Evolutionary conservation across 1,284 basidiomycete genomes (phyloP).

Genomic region (Ustilago cynodontis): DNA sequence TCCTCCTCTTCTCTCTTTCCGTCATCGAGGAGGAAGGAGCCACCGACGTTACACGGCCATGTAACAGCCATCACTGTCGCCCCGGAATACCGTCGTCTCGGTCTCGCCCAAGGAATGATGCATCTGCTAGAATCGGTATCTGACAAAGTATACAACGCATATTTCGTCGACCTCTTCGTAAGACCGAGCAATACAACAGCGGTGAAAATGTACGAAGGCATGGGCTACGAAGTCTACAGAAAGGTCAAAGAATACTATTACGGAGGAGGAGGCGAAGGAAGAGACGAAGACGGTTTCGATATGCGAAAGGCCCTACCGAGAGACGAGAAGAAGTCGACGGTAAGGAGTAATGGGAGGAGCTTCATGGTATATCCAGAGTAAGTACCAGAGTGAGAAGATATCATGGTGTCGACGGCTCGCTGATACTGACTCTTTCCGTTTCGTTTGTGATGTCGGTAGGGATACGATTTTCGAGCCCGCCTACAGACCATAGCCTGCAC

Average conservation of each 20-base stretch:
- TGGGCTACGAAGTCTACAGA: slow-evolving; percentile 88
- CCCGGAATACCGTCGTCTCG: slow-evolving; percentile 87
- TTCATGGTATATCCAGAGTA: slow-evolving; percentile 61
- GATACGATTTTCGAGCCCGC: slow-evolving; percentile 43
- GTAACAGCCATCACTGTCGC: slow-evolving; percentile 91
- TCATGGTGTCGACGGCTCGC: too few species aligned
- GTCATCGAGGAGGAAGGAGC: slow-evolving; percentile 10
- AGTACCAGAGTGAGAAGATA: slow-evolving; percentile 20
- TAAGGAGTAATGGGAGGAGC: slow-evolving; percentile 54
- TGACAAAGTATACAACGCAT: slow-evolving; percentile 75
- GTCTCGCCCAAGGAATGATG: slow-evolving; percentile 85
- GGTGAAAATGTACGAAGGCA: slow-evolving; percentile 85
- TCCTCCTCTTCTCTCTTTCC: slow-evolving; percentile 7
- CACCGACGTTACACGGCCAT: slow-evolving; percentile 72
- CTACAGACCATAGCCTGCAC: slow-evolving; percentile 20
- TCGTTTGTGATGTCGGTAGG: slow-evolving; percentile 3
- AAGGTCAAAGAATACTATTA: slow-evolving; percentile 88
- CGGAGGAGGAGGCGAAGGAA: slow-evolving; percentile 75
- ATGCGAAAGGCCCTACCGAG: slow-evolving; percentile 75
- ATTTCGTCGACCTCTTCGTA: slow-evolving; percentile 91
- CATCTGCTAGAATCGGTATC: slow-evolving; percentile 83
- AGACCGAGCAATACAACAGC: slow-evolving; percentile 75
- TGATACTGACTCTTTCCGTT: too few species aligned
- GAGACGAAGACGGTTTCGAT: slow-evolving; percentile 90
- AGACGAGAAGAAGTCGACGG: slow-evolving; percentile 53